Base-by-base conservation (phyloP, 805 yeast species). In the Priceomyces carsonii region DNA sequence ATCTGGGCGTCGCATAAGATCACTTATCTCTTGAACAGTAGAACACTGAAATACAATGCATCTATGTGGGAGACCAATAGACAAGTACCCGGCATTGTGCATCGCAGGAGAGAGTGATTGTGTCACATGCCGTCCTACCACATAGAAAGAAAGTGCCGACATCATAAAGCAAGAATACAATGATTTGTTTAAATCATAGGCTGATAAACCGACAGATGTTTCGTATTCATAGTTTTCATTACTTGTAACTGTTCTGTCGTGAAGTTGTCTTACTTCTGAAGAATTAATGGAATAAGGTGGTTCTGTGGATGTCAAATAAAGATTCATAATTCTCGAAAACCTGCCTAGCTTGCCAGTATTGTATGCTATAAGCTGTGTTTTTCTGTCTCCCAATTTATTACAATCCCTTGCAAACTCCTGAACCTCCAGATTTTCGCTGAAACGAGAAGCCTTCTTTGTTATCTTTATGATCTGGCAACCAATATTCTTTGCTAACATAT, bases 31-130 rank as follows among this genome's bases (percentile, higher is more conserved):
- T 15, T 23, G 20, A 22, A 39, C 18, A n/a, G 37, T 26, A 9
- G 40, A 28, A 26, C 51, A 38, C 32, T 45, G 43, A 23, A 32
- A 35, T 5, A 33, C 29, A 3, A 17, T 26, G 31, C 31, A 39
- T 4, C 26, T 18, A 33, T 47, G 43, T 3, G 46, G 39, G 9
- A 47, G 35, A 3, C 53, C 53, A 18, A 48, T 18, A 14, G 33
- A 36, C n/a, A 33, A 32, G 29, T 37, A 48, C 2, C 38, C 43
- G 5, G 29, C 18, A 18, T 35, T 39, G 25, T 45, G 42, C 13
- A 48, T 33, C 5, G 20, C 25, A 2, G 50, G 53, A n/a, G 44
- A 40, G 10, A 45, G 35, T 4, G 41, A 32, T 5, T 29, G 28
- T 3, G 42, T 19, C 10, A 43, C 43, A 25, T 38, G 33, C 12